These are phyloP conservation scores for Aspergillus sp. DNA, from an alignment of 2,329 filamentous ascomycete species.

Conservation along the genomic window DNA sequence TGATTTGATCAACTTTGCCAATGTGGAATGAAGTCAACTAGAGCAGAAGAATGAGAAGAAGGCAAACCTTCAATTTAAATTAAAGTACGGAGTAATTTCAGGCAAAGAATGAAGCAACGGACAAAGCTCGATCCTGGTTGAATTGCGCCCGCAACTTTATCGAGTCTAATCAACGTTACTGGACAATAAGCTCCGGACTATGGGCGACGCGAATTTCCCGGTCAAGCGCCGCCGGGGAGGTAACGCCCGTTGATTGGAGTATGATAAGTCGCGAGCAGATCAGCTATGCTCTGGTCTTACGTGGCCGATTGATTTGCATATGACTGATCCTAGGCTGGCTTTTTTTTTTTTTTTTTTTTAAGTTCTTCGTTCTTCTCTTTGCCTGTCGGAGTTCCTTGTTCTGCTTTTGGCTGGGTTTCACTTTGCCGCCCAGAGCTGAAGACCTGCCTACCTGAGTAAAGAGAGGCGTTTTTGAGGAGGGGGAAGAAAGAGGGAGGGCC, in stretches of 20 bases:
- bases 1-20: too few relatives aligned
- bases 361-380: neutral
- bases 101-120: constrained; percentile 10
- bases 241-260: neutral
- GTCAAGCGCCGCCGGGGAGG: neutral
- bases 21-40: too few relatives aligned
- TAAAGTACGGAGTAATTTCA: constrained; percentile 1
- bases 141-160: constrained; percentile 22
- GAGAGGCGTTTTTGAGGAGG: neutral
- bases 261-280: constrained; percentile 11
- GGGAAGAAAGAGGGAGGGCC: neutral
- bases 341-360: neutral
- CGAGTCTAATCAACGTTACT: constrained; percentile 15
- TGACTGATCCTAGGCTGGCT: constrained; percentile 14
- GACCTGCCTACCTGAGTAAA: constrained; percentile 1
- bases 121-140: constrained; percentile 20
- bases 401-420: neutral
- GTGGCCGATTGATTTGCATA: constrained; percentile 15
- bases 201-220: constrained; percentile 1
- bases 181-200: constrained; percentile 19
- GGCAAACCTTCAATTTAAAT: constrained; percentile 8
- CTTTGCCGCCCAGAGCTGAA: neutral
- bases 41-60: too few relatives aligned
- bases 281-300: constrained; percentile 7
- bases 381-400: neutral